Evolutionary conservation across 805 yeast genomes (phyloP).

Genomic region (Saccharomycopsis schoenii): DNA sequence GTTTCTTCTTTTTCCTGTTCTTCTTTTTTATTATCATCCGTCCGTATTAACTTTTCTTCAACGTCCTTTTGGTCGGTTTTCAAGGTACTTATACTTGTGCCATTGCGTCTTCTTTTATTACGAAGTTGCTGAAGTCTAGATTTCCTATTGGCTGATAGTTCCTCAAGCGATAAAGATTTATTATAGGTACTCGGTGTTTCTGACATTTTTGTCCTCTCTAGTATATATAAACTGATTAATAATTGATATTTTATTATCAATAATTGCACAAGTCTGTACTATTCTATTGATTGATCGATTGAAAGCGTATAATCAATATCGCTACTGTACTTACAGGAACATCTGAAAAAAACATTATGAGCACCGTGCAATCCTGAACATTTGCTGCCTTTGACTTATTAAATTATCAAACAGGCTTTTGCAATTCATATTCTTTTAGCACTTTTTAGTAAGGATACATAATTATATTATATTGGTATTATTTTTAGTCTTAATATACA

Average conservation of each 20-base stretch:
- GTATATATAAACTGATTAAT: no score
- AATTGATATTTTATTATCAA: no score
- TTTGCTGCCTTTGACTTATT: neutral
- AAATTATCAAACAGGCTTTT: no score
- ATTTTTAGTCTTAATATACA: neutral
- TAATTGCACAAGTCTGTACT: neutral
- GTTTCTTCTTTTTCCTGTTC: no score
- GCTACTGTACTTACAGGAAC: neutral
- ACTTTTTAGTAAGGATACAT: neutral
- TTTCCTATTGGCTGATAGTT: conserved; percentile 1
- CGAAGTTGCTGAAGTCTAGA: conserved; percentile 6
- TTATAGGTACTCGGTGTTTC: neutral
- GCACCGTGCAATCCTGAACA: neutral
- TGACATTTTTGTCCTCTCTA: neutral
- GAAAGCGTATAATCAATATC: neutral
- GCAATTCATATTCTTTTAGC: no score
- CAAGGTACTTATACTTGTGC: neutral
- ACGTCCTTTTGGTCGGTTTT: neutral
- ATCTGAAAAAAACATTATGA: no score
- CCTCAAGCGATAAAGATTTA: neutral
- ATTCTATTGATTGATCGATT: neutral
- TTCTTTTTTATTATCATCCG: neutral
- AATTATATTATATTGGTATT: no score
- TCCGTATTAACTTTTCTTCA: neutral
- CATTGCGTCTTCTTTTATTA: neutral